Evolutionary conservation across 768 basidiomycete genomes (phyloP).

Genomic region (Suillus subluteus): DNA sequence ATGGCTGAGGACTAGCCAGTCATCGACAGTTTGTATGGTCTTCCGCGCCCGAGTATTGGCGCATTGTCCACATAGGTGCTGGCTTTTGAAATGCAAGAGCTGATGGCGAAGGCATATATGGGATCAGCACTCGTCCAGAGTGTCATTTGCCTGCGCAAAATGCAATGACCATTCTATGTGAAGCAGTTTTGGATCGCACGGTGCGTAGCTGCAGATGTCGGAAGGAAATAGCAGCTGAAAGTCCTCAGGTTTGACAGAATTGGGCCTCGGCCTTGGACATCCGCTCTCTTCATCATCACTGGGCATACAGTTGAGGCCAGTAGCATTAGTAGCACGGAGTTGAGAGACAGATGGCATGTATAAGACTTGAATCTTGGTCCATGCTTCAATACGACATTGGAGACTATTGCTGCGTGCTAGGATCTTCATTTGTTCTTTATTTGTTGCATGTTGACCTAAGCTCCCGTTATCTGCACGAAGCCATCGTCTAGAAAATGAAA

Average conservation of each 20-base stretch:
- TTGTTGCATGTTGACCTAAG: conserved; percentile 5
- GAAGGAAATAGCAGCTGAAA: conserved; percentile 2
- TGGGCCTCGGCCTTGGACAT: not conserved
- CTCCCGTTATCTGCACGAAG: not conserved
- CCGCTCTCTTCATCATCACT: not conserved
- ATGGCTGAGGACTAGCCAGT: not conserved
- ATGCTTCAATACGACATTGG: conserved; percentile 2
- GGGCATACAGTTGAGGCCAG: not conserved
- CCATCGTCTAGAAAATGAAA: not conserved
- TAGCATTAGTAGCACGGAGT: not conserved
- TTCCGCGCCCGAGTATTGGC: not conserved
- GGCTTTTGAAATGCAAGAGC: not conserved
- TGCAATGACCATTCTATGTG: not conserved
- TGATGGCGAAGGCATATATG: not conserved
- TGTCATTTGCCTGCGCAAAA: not conserved
- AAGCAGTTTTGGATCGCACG: not conserved
- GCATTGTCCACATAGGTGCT: not conserved
- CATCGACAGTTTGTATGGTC: not conserved
- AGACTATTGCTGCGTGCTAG: conserved; percentile 6
- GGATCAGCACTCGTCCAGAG: not conserved
- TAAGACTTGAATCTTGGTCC: conserved; percentile 12
- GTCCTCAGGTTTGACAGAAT: not conserved
- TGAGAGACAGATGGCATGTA: conserved; percentile 12
- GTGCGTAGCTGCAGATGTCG: not conserved
- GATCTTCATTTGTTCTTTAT: not conserved